phyloP scores from a whole-genome alignment of 768 basidiomycete genomes.

The Galerina sulciceps region DNA sequence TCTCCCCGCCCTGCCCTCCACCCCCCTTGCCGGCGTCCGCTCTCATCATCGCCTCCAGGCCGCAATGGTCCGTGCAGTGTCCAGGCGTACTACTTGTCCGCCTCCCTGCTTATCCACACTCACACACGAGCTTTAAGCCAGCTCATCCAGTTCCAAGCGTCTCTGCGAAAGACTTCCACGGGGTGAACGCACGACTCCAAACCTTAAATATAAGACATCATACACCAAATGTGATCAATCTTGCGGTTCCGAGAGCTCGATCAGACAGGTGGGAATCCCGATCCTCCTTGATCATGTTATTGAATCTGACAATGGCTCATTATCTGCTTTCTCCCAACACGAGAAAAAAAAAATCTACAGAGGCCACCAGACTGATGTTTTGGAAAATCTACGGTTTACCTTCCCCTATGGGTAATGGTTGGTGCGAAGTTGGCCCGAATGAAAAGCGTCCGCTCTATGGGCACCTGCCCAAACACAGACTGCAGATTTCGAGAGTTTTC shows the following conservation, averaged over 20 bases:
- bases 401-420: constrained; percentile 6
- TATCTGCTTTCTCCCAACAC: background rate
- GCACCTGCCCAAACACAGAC: background rate
- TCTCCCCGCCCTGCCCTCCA: constrained; percentile 3
- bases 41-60: no score
- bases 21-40: background rate
- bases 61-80: no score
- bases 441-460: constrained; percentile 6
- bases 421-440: constrained; percentile 18
- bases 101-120: background rate
- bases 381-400: constrained; percentile 4
- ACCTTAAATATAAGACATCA: constrained; percentile 19
- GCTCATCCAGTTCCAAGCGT: constrained; percentile 5
- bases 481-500: background rate
- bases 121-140: constrained; percentile 7
- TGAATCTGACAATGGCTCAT: background rate
- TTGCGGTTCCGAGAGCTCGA: constrained; percentile 17
- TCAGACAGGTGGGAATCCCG: constrained; percentile 3
- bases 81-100: no score
- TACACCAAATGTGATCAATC: constrained; percentile 6
- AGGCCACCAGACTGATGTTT: background rate
- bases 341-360: background rate
- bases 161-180: constrained; percentile 14
- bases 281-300: background rate
- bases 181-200: constrained; percentile 22